phyloP scores from a whole-genome alignment of 495 filamentous ascomycete species.

The Darksidea phi region DNA sequence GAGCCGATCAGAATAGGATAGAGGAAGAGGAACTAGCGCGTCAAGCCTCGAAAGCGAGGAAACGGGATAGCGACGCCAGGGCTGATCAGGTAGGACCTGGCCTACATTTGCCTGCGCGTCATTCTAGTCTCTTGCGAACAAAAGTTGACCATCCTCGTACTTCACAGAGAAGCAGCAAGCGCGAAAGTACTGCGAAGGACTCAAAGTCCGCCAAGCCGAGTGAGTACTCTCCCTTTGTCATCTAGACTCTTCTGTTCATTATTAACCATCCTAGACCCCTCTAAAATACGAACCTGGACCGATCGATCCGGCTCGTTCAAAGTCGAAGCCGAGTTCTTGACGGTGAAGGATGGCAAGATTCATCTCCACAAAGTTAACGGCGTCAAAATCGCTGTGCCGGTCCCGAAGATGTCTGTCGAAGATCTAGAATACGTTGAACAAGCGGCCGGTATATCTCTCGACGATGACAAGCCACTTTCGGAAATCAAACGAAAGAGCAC shows the following conservation, averaged over 20 bases:
- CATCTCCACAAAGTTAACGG: conserved; percentile 97
- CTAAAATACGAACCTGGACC: conserved; percentile 86
- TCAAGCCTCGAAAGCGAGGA: conserved; percentile 63
- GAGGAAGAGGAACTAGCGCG: conserved; percentile 80
- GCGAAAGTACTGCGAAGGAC: conserved; percentile 55
- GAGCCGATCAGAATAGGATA: conserved; percentile 75
- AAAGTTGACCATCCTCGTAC: conserved; percentile 58
- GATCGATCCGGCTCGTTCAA: conserved; percentile 94
- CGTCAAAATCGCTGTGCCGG: conserved; percentile 95
- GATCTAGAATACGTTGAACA: conserved; percentile 94
- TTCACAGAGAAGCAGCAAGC: conserved; percentile 67
- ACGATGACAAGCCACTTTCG: conserved; percentile 93
- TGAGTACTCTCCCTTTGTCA: conserved; percentile 61
- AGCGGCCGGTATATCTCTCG: conserved; percentile 79
- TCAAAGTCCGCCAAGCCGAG: conserved; percentile 62
- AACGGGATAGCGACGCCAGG: conserved; percentile 56
- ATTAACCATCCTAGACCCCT: conserved; percentile 60
- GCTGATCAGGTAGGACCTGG: conserved; percentile 74
- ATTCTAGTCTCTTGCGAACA: conserved; percentile 61
- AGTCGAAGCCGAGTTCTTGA: conserved; percentile 95
- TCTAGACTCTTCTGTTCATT: conserved; percentile 14
- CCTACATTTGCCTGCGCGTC: conserved; percentile 66
- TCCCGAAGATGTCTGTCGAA: conserved; percentile 89
- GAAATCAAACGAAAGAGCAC: conserved; percentile 61
- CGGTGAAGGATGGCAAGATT: conserved; percentile 90